phyloP scores from a whole-genome alignment of 306 rosid genomes.

The Rosa persica region DNA sequence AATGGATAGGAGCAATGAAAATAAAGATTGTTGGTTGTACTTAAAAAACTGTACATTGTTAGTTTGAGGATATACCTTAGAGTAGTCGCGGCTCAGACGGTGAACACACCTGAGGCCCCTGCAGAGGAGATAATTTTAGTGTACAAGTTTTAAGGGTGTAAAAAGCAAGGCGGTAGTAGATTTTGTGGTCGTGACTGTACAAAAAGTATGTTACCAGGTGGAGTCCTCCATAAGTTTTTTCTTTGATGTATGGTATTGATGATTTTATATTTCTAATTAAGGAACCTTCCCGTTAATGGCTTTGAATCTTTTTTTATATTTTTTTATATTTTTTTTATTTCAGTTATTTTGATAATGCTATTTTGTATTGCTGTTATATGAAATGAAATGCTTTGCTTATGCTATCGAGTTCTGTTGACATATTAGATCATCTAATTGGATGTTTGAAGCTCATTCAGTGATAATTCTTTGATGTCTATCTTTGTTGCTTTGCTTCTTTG shows the following conservation, averaged over 20 bases:
- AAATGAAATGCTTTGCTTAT: background rate
- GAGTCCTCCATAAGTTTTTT: constrained; percentile 24
- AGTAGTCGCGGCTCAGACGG: constrained; percentile 45
- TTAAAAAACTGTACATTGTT: constrained; percentile 53
- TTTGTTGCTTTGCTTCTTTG: too few relatives aligned
- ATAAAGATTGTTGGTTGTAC: constrained; percentile 50
- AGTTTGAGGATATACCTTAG: constrained; percentile 50
- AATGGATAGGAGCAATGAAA: constrained; percentile 42
- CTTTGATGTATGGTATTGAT: constrained; percentile 11
- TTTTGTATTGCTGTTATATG: background rate
- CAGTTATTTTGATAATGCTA: background rate
- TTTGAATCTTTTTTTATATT: background rate
- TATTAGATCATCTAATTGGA: background rate
- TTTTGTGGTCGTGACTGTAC: constrained; percentile 46
- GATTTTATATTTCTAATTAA: constrained; percentile 30
- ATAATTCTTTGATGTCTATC: background rate
- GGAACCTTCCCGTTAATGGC: background rate
- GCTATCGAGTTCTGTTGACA: background rate
- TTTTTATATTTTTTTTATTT: background rate
- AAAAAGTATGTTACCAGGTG: constrained; percentile 39
- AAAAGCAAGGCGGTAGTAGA: constrained; percentile 42
- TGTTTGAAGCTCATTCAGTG: background rate
- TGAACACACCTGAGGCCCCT: constrained; percentile 35
- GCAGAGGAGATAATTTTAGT: constrained; percentile 44
- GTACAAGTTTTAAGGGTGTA: constrained; percentile 50